Evolutionary conservation across 169 alveolate species (phyloP).

Genomic region (Cryptosporidium sp.): DNA sequence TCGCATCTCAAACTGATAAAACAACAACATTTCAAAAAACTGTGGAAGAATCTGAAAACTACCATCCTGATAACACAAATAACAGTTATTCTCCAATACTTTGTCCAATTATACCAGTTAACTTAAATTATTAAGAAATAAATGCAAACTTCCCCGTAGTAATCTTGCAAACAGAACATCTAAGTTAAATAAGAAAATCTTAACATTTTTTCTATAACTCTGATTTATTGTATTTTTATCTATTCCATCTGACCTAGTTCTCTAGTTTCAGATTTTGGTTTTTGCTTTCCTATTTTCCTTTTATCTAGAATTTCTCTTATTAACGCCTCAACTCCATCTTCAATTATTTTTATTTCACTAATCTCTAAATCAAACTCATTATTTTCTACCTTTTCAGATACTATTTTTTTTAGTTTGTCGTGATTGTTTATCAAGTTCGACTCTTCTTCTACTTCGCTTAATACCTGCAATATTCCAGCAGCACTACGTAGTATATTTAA

Average conservation of each 20-base stretch:
- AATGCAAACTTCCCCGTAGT: neutral
- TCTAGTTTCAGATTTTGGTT: neutral
- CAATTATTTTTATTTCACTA: conserved; percentile 23
- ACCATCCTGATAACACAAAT: neutral
- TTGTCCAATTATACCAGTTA: conserved; percentile 44
- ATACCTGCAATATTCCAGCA: conserved; percentile 51
- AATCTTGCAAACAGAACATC: neutral
- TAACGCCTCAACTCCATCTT: conserved; percentile 40
- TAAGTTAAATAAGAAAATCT: neutral
- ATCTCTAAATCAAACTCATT: conserved; percentile 20
- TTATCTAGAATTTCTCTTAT: conserved; percentile 53
- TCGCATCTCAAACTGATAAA: conserved; percentile 30
- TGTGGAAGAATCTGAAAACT: conserved; percentile 7
- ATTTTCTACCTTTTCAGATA: neutral
- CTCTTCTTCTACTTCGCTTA: conserved; percentile 30
- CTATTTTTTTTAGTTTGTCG: conserved; percentile 12
- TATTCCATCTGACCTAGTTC: neutral
- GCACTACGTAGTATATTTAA: conserved; percentile 35
- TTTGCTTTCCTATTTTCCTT: conserved; percentile 26
- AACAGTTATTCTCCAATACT: conserved; percentile 42
- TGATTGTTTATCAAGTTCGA: conserved; percentile 16
- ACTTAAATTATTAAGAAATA: neutral
- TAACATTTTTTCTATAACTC: too few relatives aligned
- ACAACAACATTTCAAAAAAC: neutral
- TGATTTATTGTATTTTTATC: neutral